Evolutionary conservation across 2,329 filamentous ascomycete species (phyloP), one percentile per base, ranked within the genome.

Genomic region (Hypoxylon sp.): DNA sequence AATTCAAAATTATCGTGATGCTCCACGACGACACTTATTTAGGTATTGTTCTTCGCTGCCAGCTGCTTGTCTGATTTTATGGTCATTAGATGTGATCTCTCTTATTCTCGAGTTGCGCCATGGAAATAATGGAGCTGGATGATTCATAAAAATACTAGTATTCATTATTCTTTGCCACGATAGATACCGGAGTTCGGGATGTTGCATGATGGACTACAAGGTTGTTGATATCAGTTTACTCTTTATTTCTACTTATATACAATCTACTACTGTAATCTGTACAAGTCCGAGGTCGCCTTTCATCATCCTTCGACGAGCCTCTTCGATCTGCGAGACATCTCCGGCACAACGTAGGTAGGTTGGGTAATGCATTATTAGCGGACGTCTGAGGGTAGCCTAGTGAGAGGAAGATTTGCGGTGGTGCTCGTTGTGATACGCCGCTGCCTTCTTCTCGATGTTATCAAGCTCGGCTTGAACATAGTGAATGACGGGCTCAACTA

Each of bases 401-500:
- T 25, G 45, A 8, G 26, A 8, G 31, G 55, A 43, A 38, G 41
- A 47, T 27, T 49, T 27, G 29, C 44, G 13, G n/a, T 50, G 13
- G n/a, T 50, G 40, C 4, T 44, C 31, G 11, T 8, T 8, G 13
- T 51, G 42, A 31, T 47, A 52, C 13, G 48, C 44, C 15, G 32
- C 27, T 21, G 56, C 32, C 43, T 48, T 51, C 46, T 56, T 54
- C 41, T 60, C 54, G 21, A 55, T 17, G 29, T 21, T 34, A 21
- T 57, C 49, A 17, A 61, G 50, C 36, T 61, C 59, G 16, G 40
- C 47, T 37, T 51, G 47, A 15, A 61, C 53, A 29, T 52, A 61
- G 16, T 55, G 47, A n/a, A 61, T 35, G 30, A 58, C 51, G 56
- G 59, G 59, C 51, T 61, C 56, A 44, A 59, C 48, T 36, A 60